These are phyloP conservation scores for Crataegus laevigata DNA, from an alignment of 306 rosid genomes.

Conservation along the genomic window DNA sequence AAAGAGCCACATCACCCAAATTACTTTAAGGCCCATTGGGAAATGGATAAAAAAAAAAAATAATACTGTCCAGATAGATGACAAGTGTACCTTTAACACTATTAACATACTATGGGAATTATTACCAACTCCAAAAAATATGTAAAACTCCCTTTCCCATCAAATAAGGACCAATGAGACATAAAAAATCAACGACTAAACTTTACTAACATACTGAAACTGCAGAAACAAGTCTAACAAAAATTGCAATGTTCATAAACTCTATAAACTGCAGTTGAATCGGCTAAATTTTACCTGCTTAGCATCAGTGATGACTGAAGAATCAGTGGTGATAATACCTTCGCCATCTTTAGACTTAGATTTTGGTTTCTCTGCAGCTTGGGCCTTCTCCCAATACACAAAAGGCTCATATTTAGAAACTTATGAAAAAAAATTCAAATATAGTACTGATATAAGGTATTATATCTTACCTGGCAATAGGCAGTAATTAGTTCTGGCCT, in stretches of 20 bases:
- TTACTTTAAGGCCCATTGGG: background rate
- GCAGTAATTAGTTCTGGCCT: slow-evolving; percentile 84
- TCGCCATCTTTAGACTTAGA: slow-evolving; percentile 37
- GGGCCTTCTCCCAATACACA: slow-evolving; percentile 44
- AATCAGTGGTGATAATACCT: slow-evolving; percentile 23
- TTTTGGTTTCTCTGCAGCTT: slow-evolving; percentile 48
- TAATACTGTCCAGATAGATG: background rate
- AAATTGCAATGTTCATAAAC: background rate
- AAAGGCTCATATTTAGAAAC: slow-evolving; percentile 16
- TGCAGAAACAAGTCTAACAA: background rate
- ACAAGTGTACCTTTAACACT: background rate
- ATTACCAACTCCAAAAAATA: background rate
- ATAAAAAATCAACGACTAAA: background rate
- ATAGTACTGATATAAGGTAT: background rate
- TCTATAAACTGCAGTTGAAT: slow-evolving; percentile 13
- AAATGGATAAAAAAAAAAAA: background rate
- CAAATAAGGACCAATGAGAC: background rate
- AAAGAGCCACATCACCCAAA: background rate
- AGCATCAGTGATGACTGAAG: slow-evolving; percentile 35
- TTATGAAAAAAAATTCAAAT: background rate
- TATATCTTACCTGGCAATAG: slow-evolving; percentile 61
- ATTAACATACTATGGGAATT: background rate
- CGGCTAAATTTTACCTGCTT: slow-evolving; percentile 27
- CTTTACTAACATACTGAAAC: background rate
- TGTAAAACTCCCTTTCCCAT: background rate